phyloP scores from a whole-genome alignment of 1,284 basidiomycete genomes.

The Cystobasidiaceae sp. region DNA sequence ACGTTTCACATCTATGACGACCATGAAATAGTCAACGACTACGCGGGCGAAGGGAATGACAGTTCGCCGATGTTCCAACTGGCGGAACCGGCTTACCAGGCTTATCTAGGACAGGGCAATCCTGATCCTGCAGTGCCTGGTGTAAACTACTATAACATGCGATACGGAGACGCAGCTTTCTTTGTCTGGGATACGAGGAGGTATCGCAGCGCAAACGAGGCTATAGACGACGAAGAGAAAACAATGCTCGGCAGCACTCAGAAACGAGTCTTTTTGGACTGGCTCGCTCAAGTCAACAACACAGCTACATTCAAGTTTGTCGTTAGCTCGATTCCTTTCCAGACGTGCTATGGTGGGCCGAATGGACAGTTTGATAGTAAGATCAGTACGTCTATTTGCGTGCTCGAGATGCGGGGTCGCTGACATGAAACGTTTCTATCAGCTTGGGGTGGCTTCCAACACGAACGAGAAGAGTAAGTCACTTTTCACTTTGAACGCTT shows the following conservation, averaged over 20 bases:
- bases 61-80: slow-evolving; percentile 56
- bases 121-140: slow-evolving; percentile 53
- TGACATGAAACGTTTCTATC: slow-evolving; percentile 42
- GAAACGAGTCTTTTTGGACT: slow-evolving; percentile 59
- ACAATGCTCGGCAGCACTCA: slow-evolving; percentile 72
- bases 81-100: slow-evolving; percentile 60
- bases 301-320: slow-evolving; percentile 78
- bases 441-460: slow-evolving; percentile 64
- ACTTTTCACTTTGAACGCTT: slow-evolving; percentile 16
- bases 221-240: slow-evolving; percentile 48
- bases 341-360: slow-evolving; percentile 62
- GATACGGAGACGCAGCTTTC: slow-evolving; percentile 63
- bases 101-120: slow-evolving; percentile 65
- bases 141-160: slow-evolving; percentile 38
- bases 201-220: slow-evolving; percentile 55
- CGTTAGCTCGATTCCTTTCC: slow-evolving; percentile 70
- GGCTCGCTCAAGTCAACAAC: slow-evolving; percentile 61
- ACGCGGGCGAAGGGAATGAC: slow-evolving; percentile 56
- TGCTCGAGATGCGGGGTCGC: not conserved
- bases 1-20: slow-evolving; percentile 44
- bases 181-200: slow-evolving; percentile 73
- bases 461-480: slow-evolving; percentile 54
- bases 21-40: slow-evolving; percentile 50
- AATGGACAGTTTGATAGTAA: slow-evolving; percentile 55
- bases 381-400: not conserved